Evolutionary conservation across 139 green algal genomes (phyloP), one percentile per base, ranked within the genome.

Genomic region (Zygnema circumcarinatum): DNA sequence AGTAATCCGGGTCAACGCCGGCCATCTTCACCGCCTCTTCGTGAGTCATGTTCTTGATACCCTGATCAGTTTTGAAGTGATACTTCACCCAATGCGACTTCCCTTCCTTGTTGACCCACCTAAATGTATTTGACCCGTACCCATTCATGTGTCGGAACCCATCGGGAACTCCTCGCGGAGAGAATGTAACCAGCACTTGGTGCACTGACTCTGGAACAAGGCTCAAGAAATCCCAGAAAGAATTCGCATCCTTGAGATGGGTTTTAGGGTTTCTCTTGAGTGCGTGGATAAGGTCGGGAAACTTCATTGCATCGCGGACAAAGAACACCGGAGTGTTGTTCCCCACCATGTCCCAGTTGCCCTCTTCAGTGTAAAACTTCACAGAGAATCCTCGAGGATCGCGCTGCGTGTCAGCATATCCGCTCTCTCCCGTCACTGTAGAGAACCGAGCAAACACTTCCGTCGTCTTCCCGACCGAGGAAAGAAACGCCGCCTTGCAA

Each of bases 261-360:
- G 20, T 90, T 56, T 39, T 31, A 29, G 85, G 85, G 85, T 90
- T 1, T 69, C 52, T 78, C 33, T 90, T 90, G 20, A 67, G 81
- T 1, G 85, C 16, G 85, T 88, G 85, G 81, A 90, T 82, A 7
- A 90, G 33, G 40, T 90, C 85, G 2, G 85, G 79, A 42, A 90
- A 90, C 78, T 90, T 90, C 32, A 89, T 78, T 29, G 54, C 3
- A 67, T 90, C 85, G 7, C 85, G 39, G 16, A 90, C 86, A 31
- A 90, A 90, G 56, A 90, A 90, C 20, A 90, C 81, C 2, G 85
- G 85, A 16, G 54, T 89, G 78, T 90, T 90, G 29, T 90, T 90
- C 7, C 79, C 85, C 32, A 90, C 85, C 79, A 90, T 84, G 78
- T 90, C 85, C 79, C 78, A 90, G 78, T 90, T 90, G 76, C 85